These are phyloP conservation scores for Rhizoclosmatium globosum DNA, from an alignment of 192 early-diverging fungal species.

Conservation along the genomic window DNA sequence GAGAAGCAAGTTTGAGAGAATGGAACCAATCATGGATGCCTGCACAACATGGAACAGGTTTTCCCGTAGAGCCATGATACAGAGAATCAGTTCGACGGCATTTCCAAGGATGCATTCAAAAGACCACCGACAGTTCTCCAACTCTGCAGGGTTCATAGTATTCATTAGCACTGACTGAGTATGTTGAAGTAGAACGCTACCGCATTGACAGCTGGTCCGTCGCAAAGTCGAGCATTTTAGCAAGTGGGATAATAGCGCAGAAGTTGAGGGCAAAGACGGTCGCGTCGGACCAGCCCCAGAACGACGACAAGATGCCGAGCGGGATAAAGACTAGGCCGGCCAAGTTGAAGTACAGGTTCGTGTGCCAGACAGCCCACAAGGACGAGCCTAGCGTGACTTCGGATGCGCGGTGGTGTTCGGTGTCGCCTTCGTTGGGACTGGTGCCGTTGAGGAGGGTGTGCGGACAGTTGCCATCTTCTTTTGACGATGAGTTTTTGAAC, in stretches of 20 bases:
- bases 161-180: not conserved
- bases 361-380: constrained; percentile 18
- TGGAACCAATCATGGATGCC: constrained; percentile 87
- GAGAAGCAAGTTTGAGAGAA: constrained; percentile 87
- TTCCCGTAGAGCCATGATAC: constrained; percentile 80
- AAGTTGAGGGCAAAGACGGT: constrained; percentile 85
- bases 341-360: constrained; percentile 55
- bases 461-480: not conserved
- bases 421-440: not conserved
- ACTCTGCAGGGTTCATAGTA: not conserved
- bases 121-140: constrained; percentile 76
- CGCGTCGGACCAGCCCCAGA: constrained; percentile 71
- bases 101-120: constrained; percentile 86
- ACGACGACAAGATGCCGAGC: constrained; percentile 73
- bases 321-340: constrained; percentile 80
- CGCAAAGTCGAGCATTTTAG: constrained; percentile 85
- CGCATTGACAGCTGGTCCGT: constrained; percentile 75
- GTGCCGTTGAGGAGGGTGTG: not conserved
- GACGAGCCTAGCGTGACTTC: constrained; percentile 33
- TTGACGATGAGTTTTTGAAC: too few species aligned
- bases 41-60: constrained; percentile 86
- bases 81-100: constrained; percentile 80
- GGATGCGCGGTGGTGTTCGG: not conserved
- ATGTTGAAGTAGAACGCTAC: not conserved
- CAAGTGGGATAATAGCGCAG: constrained; percentile 87